A percentile compares a stretch with the other conserved stretches of the same genome.
Evolutionary conservation across 83 land plant genomes (phyloP).

Genomic region (Larix sibirica): DNA sequence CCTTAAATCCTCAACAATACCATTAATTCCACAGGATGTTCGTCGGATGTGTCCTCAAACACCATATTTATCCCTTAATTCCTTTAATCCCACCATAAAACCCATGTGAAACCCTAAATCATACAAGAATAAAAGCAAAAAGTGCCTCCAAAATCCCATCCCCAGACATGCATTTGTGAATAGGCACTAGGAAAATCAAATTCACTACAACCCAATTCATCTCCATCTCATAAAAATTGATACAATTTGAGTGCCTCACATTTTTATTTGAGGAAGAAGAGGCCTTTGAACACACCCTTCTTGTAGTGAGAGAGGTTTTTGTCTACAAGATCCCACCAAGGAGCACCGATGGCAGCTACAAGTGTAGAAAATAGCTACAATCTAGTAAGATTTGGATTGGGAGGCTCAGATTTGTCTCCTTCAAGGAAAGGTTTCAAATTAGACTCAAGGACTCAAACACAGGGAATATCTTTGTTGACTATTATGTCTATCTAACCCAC

Average conservation of each 20-base stretch:
- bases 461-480: conserved; percentile 97
- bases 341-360: conserved; percentile 90
- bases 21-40: background rate
- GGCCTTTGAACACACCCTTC: conserved; percentile 84
- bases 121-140: background rate
- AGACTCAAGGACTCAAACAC: conserved; percentile 92
- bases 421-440: conserved; percentile 83
- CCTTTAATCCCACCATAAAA: background rate
- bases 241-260: background rate
- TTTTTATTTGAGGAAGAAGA: conserved; percentile 79
- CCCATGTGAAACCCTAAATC: background rate
- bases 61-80: background rate
- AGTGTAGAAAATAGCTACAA: conserved; percentile 99
- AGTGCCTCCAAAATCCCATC: background rate
- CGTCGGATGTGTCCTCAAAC: background rate
- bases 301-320: conserved; percentile 93
- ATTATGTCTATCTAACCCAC: conserved; percentile 79
- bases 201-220: background rate
- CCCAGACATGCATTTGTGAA: background rate
- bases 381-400: conserved; percentile 99
- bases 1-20: background rate
- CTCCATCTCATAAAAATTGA: background rate
- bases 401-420: conserved; percentile 84
- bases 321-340: conserved; percentile 97
- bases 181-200: background rate